Conservation (phyloP, 805 yeast species). For the Metschnikowia baotianmanensis region DNA sequence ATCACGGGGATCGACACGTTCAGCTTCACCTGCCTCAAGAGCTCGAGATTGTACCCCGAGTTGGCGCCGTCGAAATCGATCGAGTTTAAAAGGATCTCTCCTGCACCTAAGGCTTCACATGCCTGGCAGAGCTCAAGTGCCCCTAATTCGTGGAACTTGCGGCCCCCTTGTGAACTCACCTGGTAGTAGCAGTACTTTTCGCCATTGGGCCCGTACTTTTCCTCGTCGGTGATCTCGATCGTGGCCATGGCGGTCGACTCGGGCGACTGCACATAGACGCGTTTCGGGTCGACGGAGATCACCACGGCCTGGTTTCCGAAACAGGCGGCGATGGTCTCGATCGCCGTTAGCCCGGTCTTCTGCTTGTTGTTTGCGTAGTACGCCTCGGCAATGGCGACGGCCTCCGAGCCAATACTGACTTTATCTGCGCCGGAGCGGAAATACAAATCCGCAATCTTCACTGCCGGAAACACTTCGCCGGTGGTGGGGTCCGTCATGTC, state of each 20-base stretch:
- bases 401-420: constrained; percentile 97
- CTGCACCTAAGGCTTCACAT: constrained; percentile 92
- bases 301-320: constrained; percentile 98
- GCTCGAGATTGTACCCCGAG: constrained; percentile 88
- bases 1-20: constrained; percentile 88
- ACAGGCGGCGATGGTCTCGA: constrained; percentile 86
- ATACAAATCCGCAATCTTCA: constrained; percentile 86
- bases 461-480: constrained; percentile 76
- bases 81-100: constrained; percentile 89
- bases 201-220: constrained; percentile 72
- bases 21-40: constrained; percentile 71
- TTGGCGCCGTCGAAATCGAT: constrained; percentile 97
- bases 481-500: constrained; percentile 81
- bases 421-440: constrained; percentile 98
- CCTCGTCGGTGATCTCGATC: constrained; percentile 55
- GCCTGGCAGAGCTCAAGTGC: constrained; percentile 87
- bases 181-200: constrained; percentile 91
- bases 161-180: constrained; percentile 95
- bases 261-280: constrained; percentile 71
- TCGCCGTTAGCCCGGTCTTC: constrained; percentile 78
- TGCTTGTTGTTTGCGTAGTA: constrained; percentile 58
- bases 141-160: constrained; percentile 81
- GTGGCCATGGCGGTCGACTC: constrained; percentile 58
- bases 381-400: constrained; percentile 86
- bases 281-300: constrained; percentile 95